Base-by-base conservation (phyloP, 2,329 filamentous ascomycete species). In the Aureobasidium lini region DNA sequence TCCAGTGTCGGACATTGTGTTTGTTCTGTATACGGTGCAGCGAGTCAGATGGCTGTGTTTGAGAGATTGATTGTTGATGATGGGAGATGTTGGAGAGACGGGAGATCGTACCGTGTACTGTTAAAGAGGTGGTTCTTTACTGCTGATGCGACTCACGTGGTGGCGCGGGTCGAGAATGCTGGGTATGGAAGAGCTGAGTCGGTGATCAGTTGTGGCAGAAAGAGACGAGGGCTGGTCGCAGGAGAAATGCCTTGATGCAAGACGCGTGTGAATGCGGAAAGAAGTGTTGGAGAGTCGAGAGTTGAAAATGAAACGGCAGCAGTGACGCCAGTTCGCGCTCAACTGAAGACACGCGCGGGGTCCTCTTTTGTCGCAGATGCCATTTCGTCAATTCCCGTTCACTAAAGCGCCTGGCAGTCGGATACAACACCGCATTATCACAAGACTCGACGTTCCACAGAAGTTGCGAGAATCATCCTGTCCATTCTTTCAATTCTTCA, bases 1-100 rank as follows among this genome's bases (percentile, higher is more conserved):
- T 28, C 72, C 74, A 68, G 72, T 71, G 63, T 79, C 76, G 42
- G 77, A 77, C 78, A 78, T 78, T 77, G 61, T 83, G 77, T 65
- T 80, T 75, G 67, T 47, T 16, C 34, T 40, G 79, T 77, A 62
- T 57, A 79, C 78, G 36, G 18, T 59, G 8, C 56, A 43, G 39
- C 43, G 61, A 40, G 54, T 48, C 32, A 39, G 32, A 43, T 34
- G 43, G 8, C 18, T 37, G 60, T n/a, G 16, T 13, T 56, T 11
- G 40, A 36, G 40, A 29, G 29, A 57, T 28, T 34, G 39, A 39
- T 23, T 23, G 23, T 23, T 23, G 23, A 23, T 23, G 23, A 23
- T 42, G 60, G 50, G 53, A 49, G 39, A 15, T 43, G 50, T 44
- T 23, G 23, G 23, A 23, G 23, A 15, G 29, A 36, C 62, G 59